Evolutionary conservation across 2,329 filamentous ascomycete species (phyloP).

Genomic region (Pseudogymnoascus sp.): DNA sequence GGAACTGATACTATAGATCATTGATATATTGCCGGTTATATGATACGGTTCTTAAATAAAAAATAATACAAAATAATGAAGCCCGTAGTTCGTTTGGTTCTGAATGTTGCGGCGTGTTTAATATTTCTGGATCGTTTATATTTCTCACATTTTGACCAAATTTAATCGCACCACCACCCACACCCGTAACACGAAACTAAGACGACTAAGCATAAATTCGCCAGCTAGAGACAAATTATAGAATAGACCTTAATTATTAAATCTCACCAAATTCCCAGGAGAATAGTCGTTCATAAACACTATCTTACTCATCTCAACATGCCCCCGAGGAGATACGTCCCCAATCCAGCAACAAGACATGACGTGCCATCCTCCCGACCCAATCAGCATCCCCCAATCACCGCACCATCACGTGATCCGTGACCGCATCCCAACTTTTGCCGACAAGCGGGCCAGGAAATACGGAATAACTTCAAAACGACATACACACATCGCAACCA

Average conservation of each 20-base stretch:
- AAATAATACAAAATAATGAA: neutral
- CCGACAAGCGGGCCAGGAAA: constrained; percentile 8
- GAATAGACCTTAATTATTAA: neutral
- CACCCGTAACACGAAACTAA: neutral
- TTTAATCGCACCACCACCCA: neutral
- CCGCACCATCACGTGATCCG: neutral
- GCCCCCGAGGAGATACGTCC: neutral
- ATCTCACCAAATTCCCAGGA: neutral
- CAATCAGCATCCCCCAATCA: constrained; percentile 1
- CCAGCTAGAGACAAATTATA: neutral
- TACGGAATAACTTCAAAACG: constrained; percentile 1
- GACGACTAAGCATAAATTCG: neutral
- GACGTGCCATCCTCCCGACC: neutral
- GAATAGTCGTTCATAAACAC: neutral
- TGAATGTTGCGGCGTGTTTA: neutral
- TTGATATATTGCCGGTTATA: neutral
- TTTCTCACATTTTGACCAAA: constrained; percentile 2
- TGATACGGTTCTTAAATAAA: neutral
- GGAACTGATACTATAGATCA: neutral
- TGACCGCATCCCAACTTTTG: constrained; percentile 7
- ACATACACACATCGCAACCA: neutral
- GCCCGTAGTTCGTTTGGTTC: neutral
- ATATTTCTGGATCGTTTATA: neutral
- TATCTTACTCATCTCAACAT: neutral
- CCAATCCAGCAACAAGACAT: neutral